phyloP scores from a whole-genome alignment of 495 filamentous ascomycete species.

The Penicillium coffeae region DNA sequence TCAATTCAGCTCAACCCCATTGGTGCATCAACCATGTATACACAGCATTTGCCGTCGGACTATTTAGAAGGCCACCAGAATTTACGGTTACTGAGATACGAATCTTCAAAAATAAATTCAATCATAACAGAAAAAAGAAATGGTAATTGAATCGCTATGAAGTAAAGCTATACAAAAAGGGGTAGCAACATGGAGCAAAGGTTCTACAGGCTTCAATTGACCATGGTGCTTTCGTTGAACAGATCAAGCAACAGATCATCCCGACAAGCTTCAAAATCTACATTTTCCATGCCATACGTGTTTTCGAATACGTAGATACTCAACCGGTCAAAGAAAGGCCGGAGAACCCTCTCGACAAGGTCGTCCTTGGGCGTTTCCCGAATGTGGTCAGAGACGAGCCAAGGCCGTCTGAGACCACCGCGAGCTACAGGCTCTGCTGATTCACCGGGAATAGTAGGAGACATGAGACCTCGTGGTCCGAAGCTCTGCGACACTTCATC shows the following conservation, averaged over 20 bases:
- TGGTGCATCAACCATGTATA: not conserved
- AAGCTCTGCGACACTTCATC: slow-evolving; percentile 84
- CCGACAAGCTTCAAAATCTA: slow-evolving; percentile 66
- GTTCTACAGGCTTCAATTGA: slow-evolving; percentile 20
- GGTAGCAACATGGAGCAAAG: not conserved
- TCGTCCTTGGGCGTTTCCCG: slow-evolving; percentile 59
- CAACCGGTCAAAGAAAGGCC: slow-evolving; percentile 85
- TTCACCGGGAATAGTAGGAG: slow-evolving; percentile 29
- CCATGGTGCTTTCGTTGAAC: slow-evolving; percentile 69
- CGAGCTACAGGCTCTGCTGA: slow-evolving; percentile 28
- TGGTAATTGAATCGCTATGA: slow-evolving; percentile 3
- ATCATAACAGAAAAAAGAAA: not conserved
- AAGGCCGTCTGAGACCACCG: slow-evolving; percentile 32
- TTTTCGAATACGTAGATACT: slow-evolving; percentile 91
- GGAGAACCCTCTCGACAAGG: slow-evolving; percentile 67
- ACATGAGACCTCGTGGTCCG: slow-evolving; percentile 44
- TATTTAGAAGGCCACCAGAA: too few relatives aligned
- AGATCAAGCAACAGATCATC: slow-evolving; percentile 71
- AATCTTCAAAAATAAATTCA: not conserved
- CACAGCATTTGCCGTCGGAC: not conserved
- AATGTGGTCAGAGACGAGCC: slow-evolving; percentile 42
- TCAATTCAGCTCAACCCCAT: not conserved
- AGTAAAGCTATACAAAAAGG: slow-evolving; percentile 8
- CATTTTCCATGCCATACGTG: slow-evolving; percentile 75
- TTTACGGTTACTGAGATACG: not conserved